Evolutionary conservation across 148 eudicot species (phyloP), one percentile per base, ranked within the genome.

Genomic region (Amaranthus cruentus): DNA sequence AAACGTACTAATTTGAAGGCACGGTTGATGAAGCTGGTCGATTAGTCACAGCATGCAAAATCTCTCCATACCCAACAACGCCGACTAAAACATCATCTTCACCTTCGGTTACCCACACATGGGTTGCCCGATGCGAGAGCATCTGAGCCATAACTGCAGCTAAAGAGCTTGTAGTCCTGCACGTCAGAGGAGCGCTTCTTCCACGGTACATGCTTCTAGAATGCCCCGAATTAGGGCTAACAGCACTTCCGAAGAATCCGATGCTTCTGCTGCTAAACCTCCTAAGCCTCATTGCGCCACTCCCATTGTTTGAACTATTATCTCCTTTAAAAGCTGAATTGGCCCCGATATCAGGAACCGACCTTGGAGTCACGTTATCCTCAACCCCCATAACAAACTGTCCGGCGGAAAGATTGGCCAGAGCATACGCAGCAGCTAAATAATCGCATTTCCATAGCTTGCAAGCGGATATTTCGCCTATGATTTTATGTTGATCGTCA

Each of bases 71-170:
- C 44, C 99, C 96, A 67, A 95, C 86, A 64, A 95, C 84, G 2
- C 99, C 99, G 56, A 87, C 96, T 61, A 95, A 78, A 59, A 81
- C 62, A 60, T 95, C 96, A 14, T 91, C 99, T 60, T 91, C 96
- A 18, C 85, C 87, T 65, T 90, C 90, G 6, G 97, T 95, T 47
- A 95, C 99, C 99, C 99, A 95, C 6, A 95, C 91, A 71, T 91
- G 99, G 2, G 92, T 91, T 1, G 96, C 93, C 58, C 99, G 79
- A 70, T 95, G 99, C 43, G 99, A 95, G 14, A 95, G 81, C 94
- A 95, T 90, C 85, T 95, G 99, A 47, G 99, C 99, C 99, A 95
- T 95, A 8, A 95, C 99, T 3, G 99, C 97, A 2, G 99, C 97
- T 68, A 95, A 52, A 0, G 99, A 95, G 73, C 96, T 95, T 3